Evolutionary conservation across 805 yeast genomes (phyloP), one percentile per base, ranked within the genome.

Genomic region (Blastobotrys americana): DNA sequence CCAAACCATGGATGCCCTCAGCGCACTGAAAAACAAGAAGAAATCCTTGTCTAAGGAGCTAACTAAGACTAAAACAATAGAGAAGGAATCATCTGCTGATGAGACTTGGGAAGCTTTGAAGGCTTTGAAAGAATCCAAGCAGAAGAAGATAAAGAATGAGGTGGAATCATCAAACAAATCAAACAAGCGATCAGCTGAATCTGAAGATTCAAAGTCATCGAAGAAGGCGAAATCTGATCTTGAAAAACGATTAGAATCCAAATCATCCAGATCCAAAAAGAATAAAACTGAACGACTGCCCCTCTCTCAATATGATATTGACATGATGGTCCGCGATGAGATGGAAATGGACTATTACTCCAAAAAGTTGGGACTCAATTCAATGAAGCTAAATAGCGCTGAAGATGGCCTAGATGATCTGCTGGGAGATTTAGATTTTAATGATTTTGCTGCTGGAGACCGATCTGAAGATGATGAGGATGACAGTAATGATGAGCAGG

Each of bases 391-490:
- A 50, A 58, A 40, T 3, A 80, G 73, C 34, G 87, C 78, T 10
- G 84, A 82, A 56, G 96, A 87, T 62, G 75, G 81, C 2, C 69
- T 88, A 39, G 95, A 84, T 38, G 94, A 88, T n/a, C 59, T 88
- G 18, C 66, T 88, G 3, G 95, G 85, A 3, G 63, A 52, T 16
- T 41, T 57, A 8, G 61, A 56, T 37, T 53, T 54, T 21, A 58
- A 56, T 6, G 44, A 50, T 22, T 57, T 60, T 37, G 65, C 34
- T n/a, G 48, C 39, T 20, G 28, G 34, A 4, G 35, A 21, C 13
- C 34, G 28, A 9, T 41, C 18, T 4, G 42, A 13, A 10, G 49
- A 48, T 13, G 46, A 34, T 16, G 45, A 39, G 6, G 48, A 31
- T 10, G 48, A 41, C 2, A 49, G 28, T 6, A 52, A 46, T n/a